A percentile compares a stretch with the other conserved stretches of the same genome.
phyloP scores from a whole-genome alignment of 495 filamentous ascomycete genomes.

The Penicillium parvum region DNA sequence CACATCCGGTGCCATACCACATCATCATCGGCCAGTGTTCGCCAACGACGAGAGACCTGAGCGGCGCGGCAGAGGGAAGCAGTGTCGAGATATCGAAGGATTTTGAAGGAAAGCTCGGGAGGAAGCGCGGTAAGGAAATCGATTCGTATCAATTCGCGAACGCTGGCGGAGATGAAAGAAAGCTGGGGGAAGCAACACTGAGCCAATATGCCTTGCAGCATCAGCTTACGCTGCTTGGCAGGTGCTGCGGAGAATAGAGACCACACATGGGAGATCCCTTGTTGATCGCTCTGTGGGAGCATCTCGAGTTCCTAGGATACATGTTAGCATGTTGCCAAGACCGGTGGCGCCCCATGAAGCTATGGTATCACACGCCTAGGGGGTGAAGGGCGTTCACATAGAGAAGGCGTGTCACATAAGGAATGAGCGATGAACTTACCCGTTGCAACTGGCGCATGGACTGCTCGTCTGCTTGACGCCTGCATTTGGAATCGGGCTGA shows the following conservation, averaged over 20 bases:
- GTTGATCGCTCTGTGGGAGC: constrained; percentile 76
- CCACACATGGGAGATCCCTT: constrained; percentile 93
- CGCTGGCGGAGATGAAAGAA: constrained; percentile 79
- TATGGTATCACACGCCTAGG: background rate
- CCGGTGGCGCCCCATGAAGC: no score
- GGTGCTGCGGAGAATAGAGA: constrained; percentile 95
- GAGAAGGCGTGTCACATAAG: no score
- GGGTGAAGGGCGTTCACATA: no score
- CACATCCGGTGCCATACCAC: constrained; percentile 99
- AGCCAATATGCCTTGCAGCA: constrained; percentile 90
- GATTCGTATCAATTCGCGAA: constrained; percentile 90
- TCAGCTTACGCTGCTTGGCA: constrained; percentile 85
- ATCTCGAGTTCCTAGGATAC: constrained; percentile 68
- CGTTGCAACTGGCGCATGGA: constrained; percentile 92
- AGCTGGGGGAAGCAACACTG: constrained; percentile 98
- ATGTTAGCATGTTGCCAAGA: no score
- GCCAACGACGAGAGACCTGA: constrained; percentile 88
- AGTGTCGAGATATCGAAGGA: constrained; percentile 88
- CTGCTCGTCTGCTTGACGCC: constrained; percentile 85
- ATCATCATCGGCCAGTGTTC: constrained; percentile 85
- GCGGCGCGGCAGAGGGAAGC: constrained; percentile 95
- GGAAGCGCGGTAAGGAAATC: constrained; percentile 89
- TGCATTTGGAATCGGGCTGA: constrained; percentile 88
- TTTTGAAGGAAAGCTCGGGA: constrained; percentile 86
- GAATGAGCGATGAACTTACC: constrained; percentile 47